Conservation (phyloP, 768 basidiomycete genomes). For the Rhizopogon salebrosus region DNA sequence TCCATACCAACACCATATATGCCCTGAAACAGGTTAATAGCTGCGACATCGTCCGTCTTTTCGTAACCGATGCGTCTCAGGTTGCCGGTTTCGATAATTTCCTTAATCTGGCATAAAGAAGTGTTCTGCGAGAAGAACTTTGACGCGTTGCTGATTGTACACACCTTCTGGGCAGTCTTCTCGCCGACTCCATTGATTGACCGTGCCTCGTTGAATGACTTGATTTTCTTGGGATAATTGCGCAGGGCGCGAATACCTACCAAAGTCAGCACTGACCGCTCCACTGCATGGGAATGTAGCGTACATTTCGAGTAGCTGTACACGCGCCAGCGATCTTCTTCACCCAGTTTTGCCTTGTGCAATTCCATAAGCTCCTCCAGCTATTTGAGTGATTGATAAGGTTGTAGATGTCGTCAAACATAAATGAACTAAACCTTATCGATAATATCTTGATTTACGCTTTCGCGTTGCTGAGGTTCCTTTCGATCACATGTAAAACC, state of each 20-base stretch:
- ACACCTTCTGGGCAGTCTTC: constrained; percentile 73
- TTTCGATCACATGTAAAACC: constrained; percentile 65
- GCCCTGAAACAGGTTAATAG: constrained; percentile 58
- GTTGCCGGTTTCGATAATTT: constrained; percentile 73
- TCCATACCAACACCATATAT: constrained; percentile 83
- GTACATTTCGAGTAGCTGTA: constrained; percentile 63
- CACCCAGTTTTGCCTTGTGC: constrained; percentile 53
- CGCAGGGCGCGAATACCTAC: constrained; percentile 57
- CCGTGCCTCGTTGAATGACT: constrained; percentile 52
- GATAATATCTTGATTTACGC: constrained; percentile 68
- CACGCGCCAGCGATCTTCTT: constrained; percentile 66
- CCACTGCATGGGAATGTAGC: constrained; percentile 2
- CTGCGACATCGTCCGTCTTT: constrained; percentile 55
- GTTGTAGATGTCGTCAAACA: not conserved
- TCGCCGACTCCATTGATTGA: constrained; percentile 59
- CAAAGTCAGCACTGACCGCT: constrained; percentile 3
- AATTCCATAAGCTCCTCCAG: constrained; percentile 61
- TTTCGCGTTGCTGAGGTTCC: constrained; percentile 27
- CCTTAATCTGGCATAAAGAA: constrained; percentile 58
- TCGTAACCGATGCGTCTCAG: constrained; percentile 65
- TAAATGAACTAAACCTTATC: constrained; percentile 48
- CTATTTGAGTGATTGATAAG: constrained; percentile 29
- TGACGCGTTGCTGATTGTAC: not conserved
- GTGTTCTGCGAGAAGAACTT: not conserved
- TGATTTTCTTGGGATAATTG: constrained; percentile 53